A percentile compares a stretch with the other conserved stretches of the same genome.
phyloP scores from a whole-genome alignment of 108 stramenopile genomes.

The Nannochloropsis salina region DNA sequence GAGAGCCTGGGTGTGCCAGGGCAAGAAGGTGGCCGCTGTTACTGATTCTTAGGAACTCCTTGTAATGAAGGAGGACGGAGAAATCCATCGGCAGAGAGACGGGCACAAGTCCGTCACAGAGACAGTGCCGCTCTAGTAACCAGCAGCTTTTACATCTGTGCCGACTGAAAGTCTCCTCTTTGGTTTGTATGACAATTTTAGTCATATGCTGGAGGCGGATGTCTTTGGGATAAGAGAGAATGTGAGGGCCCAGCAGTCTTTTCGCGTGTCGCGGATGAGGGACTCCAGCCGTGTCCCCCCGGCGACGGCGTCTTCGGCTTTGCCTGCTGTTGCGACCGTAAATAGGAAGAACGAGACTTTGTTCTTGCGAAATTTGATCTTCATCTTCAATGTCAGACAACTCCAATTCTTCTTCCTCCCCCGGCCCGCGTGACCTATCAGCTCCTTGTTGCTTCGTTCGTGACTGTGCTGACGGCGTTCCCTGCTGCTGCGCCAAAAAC shows the following conservation, averaged over 20 bases:
- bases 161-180: neutral
- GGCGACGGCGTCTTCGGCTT: slow-evolving; percentile 4
- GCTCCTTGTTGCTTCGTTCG: neutral
- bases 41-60: neutral
- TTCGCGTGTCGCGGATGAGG: neutral
- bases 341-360: neutral
- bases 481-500: neutral
- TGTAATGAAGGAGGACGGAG: neutral
- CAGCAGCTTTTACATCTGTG: neutral
- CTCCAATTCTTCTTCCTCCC: neutral
- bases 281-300: neutral
- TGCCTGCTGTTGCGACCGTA: neutral
- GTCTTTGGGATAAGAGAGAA: neutral
- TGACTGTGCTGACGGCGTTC: no score
- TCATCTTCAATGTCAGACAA: neutral
- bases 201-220: neutral
- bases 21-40: neutral
- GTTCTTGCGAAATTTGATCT: neutral
- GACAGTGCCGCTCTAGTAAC: neutral
- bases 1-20: neutral
- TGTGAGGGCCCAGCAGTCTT: slow-evolving; percentile 8
- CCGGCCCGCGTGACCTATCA: neutral
- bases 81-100: slow-evolving; percentile 5
- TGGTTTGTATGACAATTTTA: slow-evolving; percentile 13
- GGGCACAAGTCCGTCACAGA: neutral